phyloP scores from a whole-genome alignment of 2,329 filamentous ascomycete genomes.

The Dactylellina leptospora region DNA sequence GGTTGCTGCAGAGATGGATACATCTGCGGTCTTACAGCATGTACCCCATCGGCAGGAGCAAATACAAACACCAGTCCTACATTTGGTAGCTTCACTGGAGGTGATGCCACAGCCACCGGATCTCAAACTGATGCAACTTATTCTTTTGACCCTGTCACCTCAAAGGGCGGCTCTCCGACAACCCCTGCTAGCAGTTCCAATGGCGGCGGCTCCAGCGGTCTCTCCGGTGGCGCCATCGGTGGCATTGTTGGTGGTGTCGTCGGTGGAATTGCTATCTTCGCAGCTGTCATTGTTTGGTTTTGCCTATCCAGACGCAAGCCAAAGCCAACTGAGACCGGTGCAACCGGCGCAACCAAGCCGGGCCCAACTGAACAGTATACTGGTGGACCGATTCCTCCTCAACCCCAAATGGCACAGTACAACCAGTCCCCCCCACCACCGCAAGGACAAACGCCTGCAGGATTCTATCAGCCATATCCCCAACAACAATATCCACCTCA shows the following conservation, averaged over 20 bases:
- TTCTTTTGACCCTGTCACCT: conserved; percentile 38
- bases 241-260: conserved; percentile 49
- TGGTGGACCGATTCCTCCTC: conserved; percentile 47
- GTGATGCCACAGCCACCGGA: neutral
- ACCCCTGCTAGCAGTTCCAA: neutral
- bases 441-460: conserved; percentile 12
- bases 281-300: conserved; percentile 42
- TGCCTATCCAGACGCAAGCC: conserved; percentile 39
- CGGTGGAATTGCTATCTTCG: conserved; percentile 40
- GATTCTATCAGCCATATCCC: conserved; percentile 39
- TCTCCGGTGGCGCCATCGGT: conserved; percentile 44
- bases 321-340: neutral
- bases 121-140: conserved; percentile 10
- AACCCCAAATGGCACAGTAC: conserved; percentile 48
- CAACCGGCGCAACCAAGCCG: conserved; percentile 7
- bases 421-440: conserved; percentile 19
- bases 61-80: neutral
- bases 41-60: conserved; percentile 19
- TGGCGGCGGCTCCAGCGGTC: conserved; percentile 5
- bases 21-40: conserved; percentile 29
- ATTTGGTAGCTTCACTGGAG: neutral
- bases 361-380: conserved; percentile 45
- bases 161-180: conserved; percentile 28
- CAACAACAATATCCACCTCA: conserved; percentile 20
- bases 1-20: conserved; percentile 41